phyloP scores from a whole-genome alignment of 192 early-diverging fungal genomes.

The Entomortierella lignicola region DNA sequence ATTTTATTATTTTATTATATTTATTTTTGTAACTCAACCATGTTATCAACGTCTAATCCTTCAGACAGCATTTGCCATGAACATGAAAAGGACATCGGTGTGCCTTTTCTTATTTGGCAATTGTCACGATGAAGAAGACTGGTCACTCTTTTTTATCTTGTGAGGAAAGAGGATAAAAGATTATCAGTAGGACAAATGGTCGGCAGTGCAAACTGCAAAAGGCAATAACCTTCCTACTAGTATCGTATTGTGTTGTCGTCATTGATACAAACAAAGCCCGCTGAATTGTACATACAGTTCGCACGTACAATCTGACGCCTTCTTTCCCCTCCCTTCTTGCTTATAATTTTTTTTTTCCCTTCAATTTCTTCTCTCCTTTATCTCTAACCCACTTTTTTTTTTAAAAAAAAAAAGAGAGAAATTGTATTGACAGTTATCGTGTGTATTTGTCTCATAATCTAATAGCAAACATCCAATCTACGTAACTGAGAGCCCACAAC shows the following conservation, averaged over 20 bases:
- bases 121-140: not conserved
- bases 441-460: not conserved
- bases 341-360: not conserved
- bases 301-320: too few species aligned
- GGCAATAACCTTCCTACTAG: too few species aligned
- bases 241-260: too few species aligned
- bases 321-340: too few species aligned
- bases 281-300: too few species aligned
- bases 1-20: not conserved
- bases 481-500: not conserved
- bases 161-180: too few species aligned
- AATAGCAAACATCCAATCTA: not conserved
- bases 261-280: too few species aligned
- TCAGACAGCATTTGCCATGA: not conserved
- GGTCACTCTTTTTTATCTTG: not conserved
- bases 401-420: too few species aligned
- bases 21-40: not conserved
- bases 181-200: too few species aligned
- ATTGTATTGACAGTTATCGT: not conserved
- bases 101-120: not conserved
- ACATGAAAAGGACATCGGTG: slow-evolving; percentile 5
- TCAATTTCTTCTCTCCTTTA: not conserved
- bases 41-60: not conserved
- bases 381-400: not conserved
- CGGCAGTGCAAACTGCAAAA: too few species aligned